phyloP scores from a whole-genome alignment of 2,329 filamentous ascomycete species.

The Xylariaceae sp. region DNA sequence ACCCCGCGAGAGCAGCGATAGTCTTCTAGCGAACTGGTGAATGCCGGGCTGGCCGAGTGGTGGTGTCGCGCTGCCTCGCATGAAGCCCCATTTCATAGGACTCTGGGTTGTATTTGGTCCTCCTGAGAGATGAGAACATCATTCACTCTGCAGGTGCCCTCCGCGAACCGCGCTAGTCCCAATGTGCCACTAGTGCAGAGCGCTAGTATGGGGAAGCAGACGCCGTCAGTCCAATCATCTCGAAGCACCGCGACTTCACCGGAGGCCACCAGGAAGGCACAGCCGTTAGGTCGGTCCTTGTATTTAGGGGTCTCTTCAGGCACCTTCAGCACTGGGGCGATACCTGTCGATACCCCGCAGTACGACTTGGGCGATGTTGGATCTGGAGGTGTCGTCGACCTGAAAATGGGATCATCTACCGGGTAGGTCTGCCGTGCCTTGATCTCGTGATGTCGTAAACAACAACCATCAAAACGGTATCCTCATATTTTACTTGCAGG shows the following conservation, averaged over 20 bases:
- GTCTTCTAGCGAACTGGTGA: neutral
- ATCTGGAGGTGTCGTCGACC: too few relatives aligned
- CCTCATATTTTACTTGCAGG: neutral
- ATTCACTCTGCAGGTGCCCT: constrained; percentile 5
- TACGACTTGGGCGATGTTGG: too few relatives aligned
- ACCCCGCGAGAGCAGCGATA: neutral
- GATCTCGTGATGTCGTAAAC: neutral
- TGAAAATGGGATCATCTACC: neutral
- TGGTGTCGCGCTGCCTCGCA: constrained; percentile 4
- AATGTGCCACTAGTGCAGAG: constrained; percentile 9
- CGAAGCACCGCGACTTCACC: constrained; percentile 3
- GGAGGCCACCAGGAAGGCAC: too few relatives aligned
- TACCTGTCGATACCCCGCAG: too few relatives aligned
- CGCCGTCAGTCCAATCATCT: constrained; percentile 9
- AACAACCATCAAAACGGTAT: neutral
- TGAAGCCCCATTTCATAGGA: constrained; percentile 13
- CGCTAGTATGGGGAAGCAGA: neutral
- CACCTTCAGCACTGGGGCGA: too few relatives aligned
- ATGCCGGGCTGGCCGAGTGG: neutral
- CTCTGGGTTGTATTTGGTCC: neutral
- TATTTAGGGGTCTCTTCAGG: too few relatives aligned
- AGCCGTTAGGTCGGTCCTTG: too few relatives aligned
- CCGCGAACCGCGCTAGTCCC: constrained; percentile 8
- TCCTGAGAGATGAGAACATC: constrained; percentile 4
- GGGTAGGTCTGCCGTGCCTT: neutral